Evolutionary conservation across 2,329 filamentous ascomycete genomes (phyloP).

Genomic region (Dactylellina cionopaga): DNA sequence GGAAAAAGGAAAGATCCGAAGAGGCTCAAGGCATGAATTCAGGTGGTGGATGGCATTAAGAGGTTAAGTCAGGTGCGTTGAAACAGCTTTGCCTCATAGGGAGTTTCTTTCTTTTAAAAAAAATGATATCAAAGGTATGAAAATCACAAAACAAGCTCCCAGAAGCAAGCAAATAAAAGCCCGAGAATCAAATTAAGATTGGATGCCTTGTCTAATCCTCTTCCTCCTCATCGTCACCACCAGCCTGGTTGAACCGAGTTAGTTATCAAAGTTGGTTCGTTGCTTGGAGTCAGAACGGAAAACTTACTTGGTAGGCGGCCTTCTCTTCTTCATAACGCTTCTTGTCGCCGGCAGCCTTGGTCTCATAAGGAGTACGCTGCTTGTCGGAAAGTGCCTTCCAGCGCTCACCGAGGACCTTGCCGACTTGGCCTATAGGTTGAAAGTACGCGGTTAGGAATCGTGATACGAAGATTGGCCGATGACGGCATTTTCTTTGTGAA

Average conservation of each 20-base stretch:
- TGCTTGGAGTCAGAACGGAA: neutral
- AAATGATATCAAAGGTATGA: slow-evolving; percentile 47
- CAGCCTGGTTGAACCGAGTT: slow-evolving; percentile 52
- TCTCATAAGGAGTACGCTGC: slow-evolving; percentile 92
- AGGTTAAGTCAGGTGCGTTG: slow-evolving; percentile 8
- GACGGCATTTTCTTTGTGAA: neutral
- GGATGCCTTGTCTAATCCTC: slow-evolving; percentile 55
- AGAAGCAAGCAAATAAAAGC: slow-evolving; percentile 31
- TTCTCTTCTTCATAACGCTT: slow-evolving; percentile 99
- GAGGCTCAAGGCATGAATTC: slow-evolving; percentile 35
- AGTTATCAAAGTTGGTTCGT: too few species aligned
- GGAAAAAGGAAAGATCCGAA: slow-evolving; percentile 27
- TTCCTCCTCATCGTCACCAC: slow-evolving; percentile 56
- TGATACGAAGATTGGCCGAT: slow-evolving; percentile 35
- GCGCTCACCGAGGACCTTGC: slow-evolving; percentile 96
- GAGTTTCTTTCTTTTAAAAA: slow-evolving; percentile 19
- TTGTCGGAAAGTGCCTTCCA: slow-evolving; percentile 97
- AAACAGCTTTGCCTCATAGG: slow-evolving; percentile 17
- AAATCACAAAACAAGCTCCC: slow-evolving; percentile 50
- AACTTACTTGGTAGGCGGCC: slow-evolving; percentile 85
- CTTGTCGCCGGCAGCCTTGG: slow-evolving; percentile 96
- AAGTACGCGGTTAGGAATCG: slow-evolving; percentile 59
- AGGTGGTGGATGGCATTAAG: slow-evolving; percentile 34
- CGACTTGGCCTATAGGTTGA: slow-evolving; percentile 75
- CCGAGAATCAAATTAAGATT: slow-evolving; percentile 27